Evolutionary conservation across 2,329 filamentous ascomycete species (phyloP), one percentile per base, ranked within the genome.

Genomic region (Fusarium heterosporum): DNA sequence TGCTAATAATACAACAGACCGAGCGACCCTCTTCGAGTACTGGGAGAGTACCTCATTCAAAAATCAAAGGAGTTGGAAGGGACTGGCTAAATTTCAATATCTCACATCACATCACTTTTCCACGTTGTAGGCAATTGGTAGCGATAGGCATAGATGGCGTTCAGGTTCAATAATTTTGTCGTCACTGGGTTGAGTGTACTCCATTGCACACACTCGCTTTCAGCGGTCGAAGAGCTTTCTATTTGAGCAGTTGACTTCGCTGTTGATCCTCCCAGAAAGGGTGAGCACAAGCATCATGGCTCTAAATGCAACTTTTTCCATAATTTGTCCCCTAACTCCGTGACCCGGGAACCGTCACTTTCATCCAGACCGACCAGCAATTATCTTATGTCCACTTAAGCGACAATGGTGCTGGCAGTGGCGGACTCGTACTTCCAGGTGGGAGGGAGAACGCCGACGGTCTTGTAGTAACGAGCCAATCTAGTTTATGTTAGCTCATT

Each of bases 391-490:
- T 68, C 58, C 64, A 80, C 82, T 90, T 95, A 97, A 83, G 93
- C 89, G 82, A 97, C 93, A 78, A 97, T 86, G 80, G 93, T 97
- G 88, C 88, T 92, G 84, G 95, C 95, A 76, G 95, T 98, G 81
- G 95, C 93, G 82, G 89, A 93, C 92, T 98, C 95, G 89, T 98
- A 98, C 87, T 93, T 94, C 95, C 95, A 98, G 86, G 93, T 98
- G 76, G 95, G 95, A 78, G 95, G 87, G 68, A 90, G 86, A 78
- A 90, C 87, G 81, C 88, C 88, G 79, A 90, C 95, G 82, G 93
- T 95, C 92, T 97, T 98, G 93, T 98, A 99, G 92, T 98, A 98
- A 77, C 96, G 92, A 81, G 93, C 96, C 76, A 99, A 92, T 87
- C 96, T 56, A 36, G 38, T 8, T 4, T 17, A 16, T 10, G 39